A percentile compares a stretch with the other conserved stretches of the same genome.
These are phyloP conservation scores for Irpex rosettiformis DNA, from an alignment of 1,284 basidiomycete genomes.

Conservation along the genomic window DNA sequence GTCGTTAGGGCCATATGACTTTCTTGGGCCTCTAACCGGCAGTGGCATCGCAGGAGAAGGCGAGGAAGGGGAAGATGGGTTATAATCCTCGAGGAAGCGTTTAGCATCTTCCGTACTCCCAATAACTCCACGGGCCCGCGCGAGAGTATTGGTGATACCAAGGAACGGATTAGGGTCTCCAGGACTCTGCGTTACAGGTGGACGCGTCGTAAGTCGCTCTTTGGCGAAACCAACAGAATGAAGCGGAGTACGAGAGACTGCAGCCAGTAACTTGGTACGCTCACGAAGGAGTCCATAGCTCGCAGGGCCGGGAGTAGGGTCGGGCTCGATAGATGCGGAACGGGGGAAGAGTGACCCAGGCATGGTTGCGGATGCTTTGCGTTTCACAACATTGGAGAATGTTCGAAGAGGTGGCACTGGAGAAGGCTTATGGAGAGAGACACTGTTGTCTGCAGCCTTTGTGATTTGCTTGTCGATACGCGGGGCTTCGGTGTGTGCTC, in stretches of 20 bases:
- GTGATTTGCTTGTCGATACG: neutral
- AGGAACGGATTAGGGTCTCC: conserved; percentile 9
- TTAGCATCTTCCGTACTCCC: conserved; percentile 5
- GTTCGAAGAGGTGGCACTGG: conserved; percentile 20
- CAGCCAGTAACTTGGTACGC: neutral
- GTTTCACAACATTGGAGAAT: neutral
- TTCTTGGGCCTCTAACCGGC: neutral
- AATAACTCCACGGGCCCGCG: conserved; percentile 1
- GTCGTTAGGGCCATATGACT: neutral
- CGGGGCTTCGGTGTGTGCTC: neutral
- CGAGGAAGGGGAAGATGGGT: conserved; percentile 9
- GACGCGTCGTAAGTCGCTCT: neutral
- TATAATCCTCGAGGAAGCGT: conserved; percentile 8
- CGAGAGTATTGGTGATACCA: neutral
- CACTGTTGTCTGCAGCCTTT: neutral
- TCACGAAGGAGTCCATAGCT: neutral
- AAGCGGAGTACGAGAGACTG: neutral
- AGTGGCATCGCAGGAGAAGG: conserved; percentile 7
- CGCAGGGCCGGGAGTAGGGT: conserved; percentile 30
- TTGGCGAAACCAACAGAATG: neutral
- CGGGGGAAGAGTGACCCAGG: conserved; percentile 75
- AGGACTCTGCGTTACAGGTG: neutral
- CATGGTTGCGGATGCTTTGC: conserved; percentile 53
- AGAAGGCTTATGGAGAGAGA: neutral
- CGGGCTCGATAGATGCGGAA: conserved; percentile 59